These are phyloP conservation scores for Nigrospora sphaerica DNA, from an alignment of 2,329 filamentous ascomycete species.

Conservation along the genomic window DNA sequence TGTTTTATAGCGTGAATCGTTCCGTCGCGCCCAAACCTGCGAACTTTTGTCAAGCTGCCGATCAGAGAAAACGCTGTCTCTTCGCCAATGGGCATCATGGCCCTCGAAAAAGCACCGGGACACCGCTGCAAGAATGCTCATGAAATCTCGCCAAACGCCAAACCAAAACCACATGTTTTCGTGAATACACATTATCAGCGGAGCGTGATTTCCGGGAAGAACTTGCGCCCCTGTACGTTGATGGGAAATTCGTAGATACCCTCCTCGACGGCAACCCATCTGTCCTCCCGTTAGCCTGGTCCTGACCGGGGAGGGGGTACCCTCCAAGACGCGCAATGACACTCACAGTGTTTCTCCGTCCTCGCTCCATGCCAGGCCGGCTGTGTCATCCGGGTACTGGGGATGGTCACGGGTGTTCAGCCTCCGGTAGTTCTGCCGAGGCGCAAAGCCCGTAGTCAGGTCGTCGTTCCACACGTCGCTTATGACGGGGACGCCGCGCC, in stretches of 20 bases:
- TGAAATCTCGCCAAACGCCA: not conserved
- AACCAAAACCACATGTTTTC: not conserved
- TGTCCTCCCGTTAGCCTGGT: conserved; percentile 19
- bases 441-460: conserved; percentile 11
- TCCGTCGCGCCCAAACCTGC: too few relatives aligned
- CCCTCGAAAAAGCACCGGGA: not conserved
- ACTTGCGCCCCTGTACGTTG: conserved; percentile 54
- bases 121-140: conserved; percentile 1
- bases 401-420: conserved; percentile 27
- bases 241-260: conserved; percentile 71
- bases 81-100: too few relatives aligned
- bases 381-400: conserved; percentile 49
- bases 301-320: not conserved
- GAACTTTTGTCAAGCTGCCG: too few relatives aligned
- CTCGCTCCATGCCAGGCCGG: conserved; percentile 55
- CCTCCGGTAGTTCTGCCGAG: conserved; percentile 17
- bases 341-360: conserved; percentile 54
- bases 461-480: conserved; percentile 24
- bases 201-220: conserved; percentile 47
- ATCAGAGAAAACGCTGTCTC: too few relatives aligned
- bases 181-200: conserved; percentile 27
- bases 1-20: too few relatives aligned
- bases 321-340: not conserved
- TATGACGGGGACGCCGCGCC: conserved; percentile 19
- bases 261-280: conserved; percentile 59